These are phyloP conservation scores for Ormosia semicastrata DNA, from an alignment of 306 rosid genomes.

Conservation along the genomic window DNA sequence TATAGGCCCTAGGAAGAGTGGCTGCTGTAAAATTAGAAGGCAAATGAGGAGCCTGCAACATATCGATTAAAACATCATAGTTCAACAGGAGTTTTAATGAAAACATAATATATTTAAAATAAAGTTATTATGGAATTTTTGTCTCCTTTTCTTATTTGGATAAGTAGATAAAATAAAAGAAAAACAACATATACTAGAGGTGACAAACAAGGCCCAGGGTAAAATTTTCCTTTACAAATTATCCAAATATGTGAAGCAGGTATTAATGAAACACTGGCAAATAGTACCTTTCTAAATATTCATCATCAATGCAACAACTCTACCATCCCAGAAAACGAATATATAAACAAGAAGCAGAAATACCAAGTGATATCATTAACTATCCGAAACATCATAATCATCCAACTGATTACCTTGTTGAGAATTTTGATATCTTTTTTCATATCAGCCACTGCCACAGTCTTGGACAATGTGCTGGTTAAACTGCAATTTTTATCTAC, in stretches of 20 bases:
- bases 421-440: constrained; percentile 29
- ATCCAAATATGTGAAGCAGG: background rate
- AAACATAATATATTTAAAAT: background rate
- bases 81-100: background rate
- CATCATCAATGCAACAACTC: constrained; percentile 7
- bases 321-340: constrained; percentile 20
- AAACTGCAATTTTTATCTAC: constrained; percentile 32
- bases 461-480: constrained; percentile 35
- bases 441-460: constrained; percentile 29
- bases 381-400: constrained; percentile 7
- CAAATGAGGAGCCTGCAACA: constrained; percentile 49
- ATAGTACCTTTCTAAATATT: background rate
- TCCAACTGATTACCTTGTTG: constrained; percentile 48
- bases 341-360: constrained; percentile 12
- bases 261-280: background rate
- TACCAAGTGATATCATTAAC: constrained; percentile 3
- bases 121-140: background rate
- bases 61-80: constrained; percentile 2
- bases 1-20: constrained; percentile 40
- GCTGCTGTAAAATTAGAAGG: constrained; percentile 44
- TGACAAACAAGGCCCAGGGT: background rate
- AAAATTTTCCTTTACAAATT: background rate
- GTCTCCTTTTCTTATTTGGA: background rate
- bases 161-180: background rate
- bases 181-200: background rate